Percentiles rank a stretch among this genome's conserved stretches.
phyloP scores from a whole-genome alignment of 2,329 filamentous ascomycete species.

The Diaporthe sp. region DNA sequence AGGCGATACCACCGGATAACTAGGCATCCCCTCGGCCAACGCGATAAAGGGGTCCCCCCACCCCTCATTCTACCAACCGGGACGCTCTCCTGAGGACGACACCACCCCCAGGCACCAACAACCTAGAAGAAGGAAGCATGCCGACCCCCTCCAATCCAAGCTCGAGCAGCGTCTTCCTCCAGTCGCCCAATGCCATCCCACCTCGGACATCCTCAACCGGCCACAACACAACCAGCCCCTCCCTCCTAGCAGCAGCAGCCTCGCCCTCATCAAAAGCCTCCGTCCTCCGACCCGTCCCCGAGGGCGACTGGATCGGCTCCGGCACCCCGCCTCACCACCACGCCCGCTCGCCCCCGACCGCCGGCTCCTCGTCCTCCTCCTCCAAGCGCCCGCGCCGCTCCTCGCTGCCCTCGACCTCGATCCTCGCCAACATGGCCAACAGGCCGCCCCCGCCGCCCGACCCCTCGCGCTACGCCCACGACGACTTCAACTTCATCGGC shows the following conservation, averaged over 20 bases:
- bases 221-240: slow-evolving; percentile 47
- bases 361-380: slow-evolving; percentile 24
- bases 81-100: not conserved
- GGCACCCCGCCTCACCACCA: slow-evolving; percentile 40
- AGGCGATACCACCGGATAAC: not conserved
- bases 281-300: slow-evolving; percentile 65
- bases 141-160: slow-evolving; percentile 38
- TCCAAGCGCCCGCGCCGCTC: slow-evolving; percentile 43
- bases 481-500: slow-evolving; percentile 63
- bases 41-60: not conserved
- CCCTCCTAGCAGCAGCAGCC: slow-evolving; percentile 41
- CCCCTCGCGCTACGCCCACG: slow-evolving; percentile 62
- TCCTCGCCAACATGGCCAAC: slow-evolving; percentile 48
- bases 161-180: slow-evolving; percentile 45
- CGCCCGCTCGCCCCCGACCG: slow-evolving; percentile 36
- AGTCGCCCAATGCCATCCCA: slow-evolving; percentile 75
- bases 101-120: not conserved
- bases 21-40: not conserved
- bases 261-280: slow-evolving; percentile 37
- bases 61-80: not conserved
- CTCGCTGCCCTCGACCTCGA: slow-evolving; percentile 43
- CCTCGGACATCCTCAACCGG: slow-evolving; percentile 77
- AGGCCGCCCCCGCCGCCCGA: slow-evolving; percentile 56
- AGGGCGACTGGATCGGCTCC: slow-evolving; percentile 69
- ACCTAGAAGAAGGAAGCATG: slow-evolving; percentile 25